Evolutionary conservation across 441 rosid genomes (phyloP), one percentile per base, ranked within the genome.

Genomic region (Euphorbia celastroides): DNA sequence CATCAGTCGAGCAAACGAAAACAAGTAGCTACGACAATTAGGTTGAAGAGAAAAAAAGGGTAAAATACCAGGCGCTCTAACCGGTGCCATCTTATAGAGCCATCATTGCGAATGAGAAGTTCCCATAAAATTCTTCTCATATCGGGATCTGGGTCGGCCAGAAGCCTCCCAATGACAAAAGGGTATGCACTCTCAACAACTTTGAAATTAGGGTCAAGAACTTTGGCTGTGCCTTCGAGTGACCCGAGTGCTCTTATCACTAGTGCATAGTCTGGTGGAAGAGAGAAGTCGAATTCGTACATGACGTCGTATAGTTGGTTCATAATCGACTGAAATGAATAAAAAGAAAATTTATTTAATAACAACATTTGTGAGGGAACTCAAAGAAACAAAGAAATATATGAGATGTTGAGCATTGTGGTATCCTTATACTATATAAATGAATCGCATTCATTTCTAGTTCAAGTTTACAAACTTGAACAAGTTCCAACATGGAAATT

Each of bases 251-350:
- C 93, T 83, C 99, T 82, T 78, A 90, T 79, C 75, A 92, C 99
- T 77, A 90, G 80, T 61, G 98, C 99, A 81, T 95, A 95, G 74
- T 95, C 98, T 5, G 97, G 99, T 32, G 99, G 98, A 61, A 92
- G 92, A 48, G 90, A 90, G 76, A 95, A 87, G 77, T 88, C 83
- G 77, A 90, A 92, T 66, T 86, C 98, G 64, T 92, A 95, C 98
- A 92, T 92, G 63, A 95, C 80, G 77, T 92, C 88, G 52, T 92
- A 95, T 42, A 95, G 66, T 70, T 88, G 96, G 71, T 74, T 79
- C 98, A 92, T 90, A 73, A 90, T 82, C 34, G 95, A 89, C 97
- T 92, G 92, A 64, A 69, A 78, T 75, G 50, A 36, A 75, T 46
- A 14, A 17, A 67, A 72, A n/a, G n/a, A n/a, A n/a, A n/a, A n/a